Percentiles rank a stretch among this genome's conserved stretches.
Conservation (phyloP, 2,329 filamentous ascomycete genomes). For the Pseudovirgaria hyperparasitica region DNA sequence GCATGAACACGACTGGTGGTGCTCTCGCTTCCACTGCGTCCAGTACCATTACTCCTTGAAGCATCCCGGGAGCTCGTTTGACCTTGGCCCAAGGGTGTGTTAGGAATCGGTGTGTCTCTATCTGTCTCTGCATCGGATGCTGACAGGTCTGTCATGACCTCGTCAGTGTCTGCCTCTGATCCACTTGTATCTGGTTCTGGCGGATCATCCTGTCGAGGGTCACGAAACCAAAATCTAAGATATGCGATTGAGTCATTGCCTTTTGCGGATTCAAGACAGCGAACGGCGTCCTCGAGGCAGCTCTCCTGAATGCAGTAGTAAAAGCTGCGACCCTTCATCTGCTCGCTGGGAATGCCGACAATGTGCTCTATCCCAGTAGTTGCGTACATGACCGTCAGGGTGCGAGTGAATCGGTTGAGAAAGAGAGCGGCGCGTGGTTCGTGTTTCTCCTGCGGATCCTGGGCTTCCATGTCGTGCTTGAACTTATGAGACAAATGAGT, state of each 20-base stretch:
- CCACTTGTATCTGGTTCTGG: slow-evolving; percentile 28
- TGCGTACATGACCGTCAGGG: slow-evolving; percentile 74
- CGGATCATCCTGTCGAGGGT: slow-evolving; percentile 46
- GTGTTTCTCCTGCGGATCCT: slow-evolving; percentile 49
- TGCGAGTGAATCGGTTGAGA: slow-evolving; percentile 73
- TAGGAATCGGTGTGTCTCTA: too few relatives aligned
- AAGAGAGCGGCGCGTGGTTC: slow-evolving; percentile 77
- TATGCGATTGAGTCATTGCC: slow-evolving; percentile 87
- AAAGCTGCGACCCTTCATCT: slow-evolving; percentile 66
- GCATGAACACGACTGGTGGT: too few relatives aligned
- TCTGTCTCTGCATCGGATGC: slow-evolving; percentile 36
- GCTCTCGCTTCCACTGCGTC: too few relatives aligned
- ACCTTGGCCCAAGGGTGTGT: too few relatives aligned
- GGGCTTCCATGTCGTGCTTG: slow-evolving; percentile 37
- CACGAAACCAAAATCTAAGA: slow-evolving; percentile 71
- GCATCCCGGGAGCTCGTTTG: too few relatives aligned
- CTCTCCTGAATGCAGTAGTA: slow-evolving; percentile 76
- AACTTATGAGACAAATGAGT: slow-evolving; percentile 77
- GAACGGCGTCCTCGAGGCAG: slow-evolving; percentile 63
- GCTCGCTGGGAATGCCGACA: slow-evolving; percentile 56
- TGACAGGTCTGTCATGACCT: slow-evolving; percentile 35
- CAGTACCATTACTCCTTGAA: too few relatives aligned
- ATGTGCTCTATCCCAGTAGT: slow-evolving; percentile 66
- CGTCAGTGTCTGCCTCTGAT: slow-evolving; percentile 29
- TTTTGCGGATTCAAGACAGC: slow-evolving; percentile 73